A percentile compares a stretch with the other conserved stretches of the same genome.
Conservation (phyloP, 306 rosid species). For the Rosa lucieae region DNA sequence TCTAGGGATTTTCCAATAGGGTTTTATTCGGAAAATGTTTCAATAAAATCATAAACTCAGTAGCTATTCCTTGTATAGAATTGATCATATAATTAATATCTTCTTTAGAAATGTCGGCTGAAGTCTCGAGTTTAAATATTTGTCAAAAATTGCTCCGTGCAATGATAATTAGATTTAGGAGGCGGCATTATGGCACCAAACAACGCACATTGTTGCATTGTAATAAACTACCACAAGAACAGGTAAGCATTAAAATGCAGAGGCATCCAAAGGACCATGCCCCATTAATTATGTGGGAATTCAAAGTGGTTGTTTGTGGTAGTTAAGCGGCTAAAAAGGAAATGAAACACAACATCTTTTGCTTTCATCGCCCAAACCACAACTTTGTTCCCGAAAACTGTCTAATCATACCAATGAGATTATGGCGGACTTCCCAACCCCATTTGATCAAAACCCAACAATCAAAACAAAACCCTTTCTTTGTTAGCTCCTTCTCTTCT, state of each 20-base stretch:
- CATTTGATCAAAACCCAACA: not conserved
- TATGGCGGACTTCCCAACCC: conserved; percentile 41
- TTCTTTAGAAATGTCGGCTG: too few species aligned
- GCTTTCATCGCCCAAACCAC: conserved; percentile 36
- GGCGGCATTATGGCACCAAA: not conserved
- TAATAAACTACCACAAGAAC: conserved; percentile 5
- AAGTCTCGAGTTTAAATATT: not conserved
- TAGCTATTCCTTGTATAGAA: not conserved
- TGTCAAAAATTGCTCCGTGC: not conserved
- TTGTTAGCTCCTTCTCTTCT: conserved; percentile 25
- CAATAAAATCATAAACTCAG: not conserved
- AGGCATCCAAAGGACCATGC: conserved; percentile 22
- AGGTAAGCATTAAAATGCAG: conserved; percentile 2
- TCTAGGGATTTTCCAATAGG: not conserved
- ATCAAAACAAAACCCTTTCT: conserved; percentile 28
- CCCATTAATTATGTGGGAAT: conserved; percentile 20
- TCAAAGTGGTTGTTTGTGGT: conserved; percentile 25
- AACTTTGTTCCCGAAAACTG: conserved; percentile 14
- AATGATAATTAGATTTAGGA: not conserved
- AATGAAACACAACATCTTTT: conserved; percentile 15
- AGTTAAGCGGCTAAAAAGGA: conserved; percentile 37
- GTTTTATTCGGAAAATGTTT: not conserved
- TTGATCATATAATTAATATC: not conserved
- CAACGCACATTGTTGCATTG: not conserved
- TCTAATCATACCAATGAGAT: not conserved